phyloP scores from a whole-genome alignment of 257 asterid species.

The Solanum virginianum region DNA sequence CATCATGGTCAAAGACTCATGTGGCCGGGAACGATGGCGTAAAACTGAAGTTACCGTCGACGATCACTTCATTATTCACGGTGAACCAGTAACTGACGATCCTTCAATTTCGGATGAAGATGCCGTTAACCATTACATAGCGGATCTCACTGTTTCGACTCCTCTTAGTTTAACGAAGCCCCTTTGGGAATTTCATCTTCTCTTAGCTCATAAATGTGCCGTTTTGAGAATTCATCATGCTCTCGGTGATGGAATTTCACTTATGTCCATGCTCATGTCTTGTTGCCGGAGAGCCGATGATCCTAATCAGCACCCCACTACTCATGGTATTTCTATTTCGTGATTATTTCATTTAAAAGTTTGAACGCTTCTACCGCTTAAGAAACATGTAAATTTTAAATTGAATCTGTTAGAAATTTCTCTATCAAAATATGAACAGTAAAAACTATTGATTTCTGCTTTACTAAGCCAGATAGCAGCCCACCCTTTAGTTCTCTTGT shows the following conservation, averaged over 20 bases:
- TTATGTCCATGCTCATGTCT: conserved; percentile 49
- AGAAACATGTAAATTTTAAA: too few relatives aligned
- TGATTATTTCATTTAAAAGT: not conserved
- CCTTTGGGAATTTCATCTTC: conserved; percentile 60
- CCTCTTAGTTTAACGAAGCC: conserved; percentile 55
- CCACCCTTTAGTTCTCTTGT: too few relatives aligned
- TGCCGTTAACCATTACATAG: conserved; percentile 44
- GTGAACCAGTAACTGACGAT: conserved; percentile 14
- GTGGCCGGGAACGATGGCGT: conserved; percentile 61
- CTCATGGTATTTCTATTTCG: not conserved
- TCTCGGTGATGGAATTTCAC: conserved; percentile 70
- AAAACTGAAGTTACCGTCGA: conserved; percentile 38
- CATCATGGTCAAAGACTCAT: conserved; percentile 40
- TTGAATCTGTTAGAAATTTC: too few relatives aligned
- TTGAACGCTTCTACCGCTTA: too few relatives aligned
- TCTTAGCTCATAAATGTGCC: conserved; percentile 38
- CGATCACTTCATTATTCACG: conserved; percentile 40
- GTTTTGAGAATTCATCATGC: conserved; percentile 72
- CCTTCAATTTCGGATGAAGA: conserved; percentile 32
- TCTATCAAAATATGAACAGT: too few relatives aligned
- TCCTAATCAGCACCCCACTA: conserved; percentile 21
- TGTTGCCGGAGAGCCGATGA: conserved; percentile 41
- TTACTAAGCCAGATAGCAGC: too few relatives aligned
- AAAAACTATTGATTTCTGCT: too few relatives aligned
- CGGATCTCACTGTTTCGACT: conserved; percentile 38